Base-by-base conservation (phyloP, 176 grass and related monocot species). In the Cenchrus fungigraminus region DNA sequence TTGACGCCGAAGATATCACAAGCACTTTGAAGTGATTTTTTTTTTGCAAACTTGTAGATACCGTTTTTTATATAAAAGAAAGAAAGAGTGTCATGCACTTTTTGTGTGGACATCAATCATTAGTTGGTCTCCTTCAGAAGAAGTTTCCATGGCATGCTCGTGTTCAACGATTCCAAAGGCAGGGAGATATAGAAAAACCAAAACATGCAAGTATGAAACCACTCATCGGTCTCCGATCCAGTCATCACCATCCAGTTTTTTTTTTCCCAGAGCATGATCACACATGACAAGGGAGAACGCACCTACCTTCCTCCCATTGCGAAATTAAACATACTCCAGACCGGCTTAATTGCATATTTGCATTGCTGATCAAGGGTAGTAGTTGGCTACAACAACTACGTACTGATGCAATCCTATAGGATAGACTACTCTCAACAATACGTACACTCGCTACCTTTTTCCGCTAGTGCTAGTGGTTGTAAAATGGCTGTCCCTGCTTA, bases 131-230 rank as follows among this genome's bases (percentile, higher is more conserved):
- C 19, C 22, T 25, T 22, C 37, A 65, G 28, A 17, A 46, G 76
- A 65, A 78, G 65, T 83, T 57, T 72, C 43, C 57, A 77, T 60
- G 74, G 20, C 31, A 73, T 54, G 76, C 78, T 71, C 16, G 74
- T 57, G 66, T 72, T 68, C 73, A 71, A 84, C 67, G 81, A 84
- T 79, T 88, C 87, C 75, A 73, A 13, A 29, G 16, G 57, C 44
- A 78, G 46, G 34, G 46, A 37, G 80, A 72, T 32, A 1, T 32
- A 32, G 73, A 55, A 88, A 37, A 62, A 66, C 49, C 44, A 77
- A 77, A 77, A 44, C 74, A 58, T 22, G 74, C 8, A 76, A n/a
- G 31, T 68, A 22, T 25, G 74, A 84, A 83, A 47, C 54, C 79
- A 72, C 45, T 63, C 44, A 16, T 81, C 49, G 17, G 79, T 55